These are phyloP conservation scores for Rhipidocladum racemiflorum DNA, from an alignment of 176 grass and related monocot species.

Conservation along the genomic window DNA sequence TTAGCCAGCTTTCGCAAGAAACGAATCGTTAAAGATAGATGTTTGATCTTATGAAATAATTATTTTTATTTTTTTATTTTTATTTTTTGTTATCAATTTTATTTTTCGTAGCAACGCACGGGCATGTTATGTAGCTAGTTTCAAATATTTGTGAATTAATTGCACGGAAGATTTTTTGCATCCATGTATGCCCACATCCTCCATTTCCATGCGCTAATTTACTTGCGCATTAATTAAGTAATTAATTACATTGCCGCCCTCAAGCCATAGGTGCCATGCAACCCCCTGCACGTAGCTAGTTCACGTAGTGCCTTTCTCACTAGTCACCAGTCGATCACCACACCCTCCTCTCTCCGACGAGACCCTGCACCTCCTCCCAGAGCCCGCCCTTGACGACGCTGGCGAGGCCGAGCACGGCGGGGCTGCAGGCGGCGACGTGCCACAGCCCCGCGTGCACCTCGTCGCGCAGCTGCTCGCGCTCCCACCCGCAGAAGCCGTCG, in stretches of 20 bases:
- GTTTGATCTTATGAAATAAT: too few species aligned
- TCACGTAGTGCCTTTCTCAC: background rate
- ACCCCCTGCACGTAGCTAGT: background rate
- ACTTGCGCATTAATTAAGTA: background rate
- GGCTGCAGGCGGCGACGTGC: slow-evolving; percentile 82
- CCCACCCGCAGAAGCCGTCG: slow-evolving; percentile 90
- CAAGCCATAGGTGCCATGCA: background rate
- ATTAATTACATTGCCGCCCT: background rate
- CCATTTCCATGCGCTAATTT: background rate
- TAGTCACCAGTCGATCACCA: too few species aligned
- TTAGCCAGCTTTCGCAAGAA: too few species aligned
- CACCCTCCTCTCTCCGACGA: slow-evolving; percentile 65
- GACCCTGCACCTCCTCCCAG: slow-evolving; percentile 78
- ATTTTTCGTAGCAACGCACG: too few species aligned
- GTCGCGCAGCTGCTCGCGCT: slow-evolving; percentile 62
- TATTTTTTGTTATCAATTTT: too few species aligned
- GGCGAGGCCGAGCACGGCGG: slow-evolving; percentile 53
- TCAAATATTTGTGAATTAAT: too few species aligned
- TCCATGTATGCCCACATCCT: background rate
- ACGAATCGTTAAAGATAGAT: too few species aligned
- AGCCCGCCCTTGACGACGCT: slow-evolving; percentile 46
- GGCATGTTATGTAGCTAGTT: too few species aligned
- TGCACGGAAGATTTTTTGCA: background rate
- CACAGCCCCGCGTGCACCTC: slow-evolving; percentile 67
- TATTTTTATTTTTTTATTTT: too few species aligned